Conservation (phyloP, 1,139 yeast species). For the Yueomyces sp. region DNA sequence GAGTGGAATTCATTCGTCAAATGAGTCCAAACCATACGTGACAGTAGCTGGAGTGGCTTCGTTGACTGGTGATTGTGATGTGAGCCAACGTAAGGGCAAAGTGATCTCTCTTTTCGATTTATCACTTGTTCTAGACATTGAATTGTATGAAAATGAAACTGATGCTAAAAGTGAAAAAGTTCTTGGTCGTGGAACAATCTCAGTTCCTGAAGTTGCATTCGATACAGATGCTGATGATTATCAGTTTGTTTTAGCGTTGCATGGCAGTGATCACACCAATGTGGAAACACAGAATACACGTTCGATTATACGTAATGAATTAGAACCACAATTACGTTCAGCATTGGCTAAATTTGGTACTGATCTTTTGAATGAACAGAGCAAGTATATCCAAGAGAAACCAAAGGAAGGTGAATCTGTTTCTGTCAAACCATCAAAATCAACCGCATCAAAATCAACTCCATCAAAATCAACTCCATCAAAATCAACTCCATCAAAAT, state of each 20-base stretch:
- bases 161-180: constrained; percentile 24
- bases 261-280: constrained; percentile 11
- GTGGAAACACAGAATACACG: no score
- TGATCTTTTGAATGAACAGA: constrained; percentile 64
- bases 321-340: constrained; percentile 54
- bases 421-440: not conserved
- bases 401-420: no score
- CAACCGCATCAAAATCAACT: constrained; percentile 6
- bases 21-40: constrained; percentile 27
- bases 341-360: constrained; percentile 54
- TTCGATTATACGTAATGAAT: no score
- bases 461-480: constrained; percentile 5
- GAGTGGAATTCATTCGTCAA: constrained; percentile 33
- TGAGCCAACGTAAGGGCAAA: constrained; percentile 92
- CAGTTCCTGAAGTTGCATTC: constrained; percentile 89
- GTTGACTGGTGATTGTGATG: constrained; percentile 92
- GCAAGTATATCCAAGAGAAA: constrained; percentile 70
- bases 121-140: constrained; percentile 46
- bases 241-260: constrained; percentile 64
- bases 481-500: constrained; percentile 4
- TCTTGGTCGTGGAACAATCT: constrained; percentile 54
- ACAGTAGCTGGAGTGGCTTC: constrained; percentile 45
- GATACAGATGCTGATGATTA: constrained; percentile 78
- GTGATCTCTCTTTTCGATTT: constrained; percentile 85
- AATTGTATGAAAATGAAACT: constrained; percentile 30